Evolutionary conservation across 129 eudicot genomes (phyloP), one percentile per base, ranked within the genome.

Genomic region (Tagetes erecta): DNA sequence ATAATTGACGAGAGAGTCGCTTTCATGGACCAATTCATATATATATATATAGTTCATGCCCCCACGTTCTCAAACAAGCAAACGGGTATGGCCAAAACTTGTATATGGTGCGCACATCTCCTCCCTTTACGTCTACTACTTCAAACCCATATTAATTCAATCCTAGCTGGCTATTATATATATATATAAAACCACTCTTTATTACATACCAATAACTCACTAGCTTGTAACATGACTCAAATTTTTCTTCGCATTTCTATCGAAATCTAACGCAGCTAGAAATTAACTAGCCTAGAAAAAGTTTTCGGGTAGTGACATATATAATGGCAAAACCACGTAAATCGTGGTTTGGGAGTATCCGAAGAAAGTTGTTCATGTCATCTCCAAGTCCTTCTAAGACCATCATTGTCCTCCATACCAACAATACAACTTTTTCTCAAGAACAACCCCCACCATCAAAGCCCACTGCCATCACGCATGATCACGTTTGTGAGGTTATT

Each of bases 51-150:
- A 20, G 11, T 35, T 79, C 73, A 72, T 64, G 68, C 60, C 51
- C 41, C 64, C 82, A 79, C 82, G 82, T 79, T 79, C 78, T 78
- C 36, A 42, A 39, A 71, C 68, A 71, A 40, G 58, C 68, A 33
- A 71, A 71, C 40, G 49, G 44, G 68, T 68, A 67, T 68, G 69
- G 51, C 69, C 57, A 72, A 78, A 76, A 55, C 50, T 63, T 41
- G 46, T 53, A 81, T 67, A 78, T 84, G 88, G 65, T 78, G 65
- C 51, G 81, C 89, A 85, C 81, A 79, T 78, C 76, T 75, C 82
- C 76, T 71, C 41, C 63, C 87, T 79, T 83, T 70, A 79, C 79
- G 78, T 81, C 50, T 75, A 75, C 81, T 79, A 62, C 78, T 83
- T 70, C 68, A 8, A 56, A 6, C 63, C 41, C 63, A 75, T 9